Evolutionary conservation across 192 early-diverging fungal genomes (phyloP).

Genomic region (Coemansia sp.): DNA sequence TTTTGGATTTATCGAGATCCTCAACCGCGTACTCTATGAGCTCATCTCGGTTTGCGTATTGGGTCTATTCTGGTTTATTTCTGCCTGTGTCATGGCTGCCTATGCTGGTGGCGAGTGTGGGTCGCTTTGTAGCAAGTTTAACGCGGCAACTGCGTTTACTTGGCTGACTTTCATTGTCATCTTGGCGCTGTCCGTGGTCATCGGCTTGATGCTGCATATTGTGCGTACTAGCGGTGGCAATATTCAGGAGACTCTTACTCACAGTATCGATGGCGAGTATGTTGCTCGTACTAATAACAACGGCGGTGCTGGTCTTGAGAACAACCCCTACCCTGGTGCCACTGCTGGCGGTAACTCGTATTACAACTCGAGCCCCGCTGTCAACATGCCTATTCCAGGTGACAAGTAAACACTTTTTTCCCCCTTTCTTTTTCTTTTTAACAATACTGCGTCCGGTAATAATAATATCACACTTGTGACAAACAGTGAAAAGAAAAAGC

Average conservation of each 20-base stretch:
- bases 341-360: constrained; percentile 22
- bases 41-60: constrained; percentile 8
- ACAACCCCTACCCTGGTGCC: constrained; percentile 16
- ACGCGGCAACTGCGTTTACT: constrained; percentile 39
- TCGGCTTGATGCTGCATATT: constrained; percentile 21
- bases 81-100: constrained; percentile 41
- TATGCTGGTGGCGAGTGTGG: constrained; percentile 23
- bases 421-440: constrained; percentile 15
- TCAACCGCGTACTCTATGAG: constrained; percentile 33
- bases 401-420: constrained; percentile 8
- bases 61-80: constrained; percentile 30
- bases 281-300: not conserved
- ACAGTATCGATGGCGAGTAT: constrained; percentile 25
- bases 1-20: constrained; percentile 5
- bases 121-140: constrained; percentile 29
- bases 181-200: constrained; percentile 7
- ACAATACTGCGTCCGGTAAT: not conserved
- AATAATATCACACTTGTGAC: not conserved
- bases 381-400: constrained; percentile 35
- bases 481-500: not conserved
- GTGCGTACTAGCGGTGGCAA: constrained; percentile 27
- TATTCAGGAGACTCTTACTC: constrained; percentile 13
- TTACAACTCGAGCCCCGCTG: constrained; percentile 35
- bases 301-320: constrained; percentile 17
- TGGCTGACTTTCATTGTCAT: constrained; percentile 39